A percentile compares a stretch with the other conserved stretches of the same genome.
Evolutionary conservation across 345 rosid species (phyloP).

Genomic region (Bruguiera sexangula): DNA sequence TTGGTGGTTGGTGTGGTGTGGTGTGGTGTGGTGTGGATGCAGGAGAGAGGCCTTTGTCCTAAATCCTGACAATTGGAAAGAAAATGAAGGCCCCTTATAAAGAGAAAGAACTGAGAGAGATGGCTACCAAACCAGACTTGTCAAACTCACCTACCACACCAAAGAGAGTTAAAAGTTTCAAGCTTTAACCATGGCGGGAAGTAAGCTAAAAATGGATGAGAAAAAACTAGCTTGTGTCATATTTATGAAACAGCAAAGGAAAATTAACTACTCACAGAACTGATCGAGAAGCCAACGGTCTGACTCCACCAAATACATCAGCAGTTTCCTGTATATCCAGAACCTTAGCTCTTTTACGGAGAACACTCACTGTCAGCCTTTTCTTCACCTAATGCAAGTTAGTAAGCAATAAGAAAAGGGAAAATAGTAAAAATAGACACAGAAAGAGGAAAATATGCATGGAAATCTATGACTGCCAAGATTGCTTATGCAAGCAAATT

Average conservation of each 20-base stretch:
- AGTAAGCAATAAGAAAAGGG: conserved; percentile 11
- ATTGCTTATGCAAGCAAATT: too few species aligned
- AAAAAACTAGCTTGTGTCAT: too few species aligned
- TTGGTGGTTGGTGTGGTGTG: not conserved
- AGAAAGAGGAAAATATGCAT: not conserved
- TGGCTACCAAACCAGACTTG: conserved; percentile 34
- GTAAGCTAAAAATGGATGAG: too few species aligned
- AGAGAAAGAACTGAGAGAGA: not conserved
- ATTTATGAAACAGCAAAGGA: not conserved
- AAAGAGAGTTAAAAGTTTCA: not conserved
- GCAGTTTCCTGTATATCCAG: conserved; percentile 40
- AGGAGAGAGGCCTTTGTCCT: not conserved
- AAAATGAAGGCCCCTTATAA: not conserved
- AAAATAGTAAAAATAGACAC: not conserved
- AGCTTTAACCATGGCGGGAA: conserved; percentile 14
- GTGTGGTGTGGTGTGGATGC: not conserved
- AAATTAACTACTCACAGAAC: conserved; percentile 40
- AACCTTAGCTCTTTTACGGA: conserved; percentile 41
- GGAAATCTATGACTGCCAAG: not conserved
- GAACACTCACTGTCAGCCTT: conserved; percentile 42
- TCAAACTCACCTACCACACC: conserved; percentile 26
- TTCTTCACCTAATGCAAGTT: conserved; percentile 40
- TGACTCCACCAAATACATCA: conserved; percentile 51
- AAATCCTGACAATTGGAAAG: not conserved
- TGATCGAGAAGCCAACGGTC: conserved; percentile 49